phyloP scores from a whole-genome alignment of 352 stramenopile species.

The Globisporangium parvum region DNA sequence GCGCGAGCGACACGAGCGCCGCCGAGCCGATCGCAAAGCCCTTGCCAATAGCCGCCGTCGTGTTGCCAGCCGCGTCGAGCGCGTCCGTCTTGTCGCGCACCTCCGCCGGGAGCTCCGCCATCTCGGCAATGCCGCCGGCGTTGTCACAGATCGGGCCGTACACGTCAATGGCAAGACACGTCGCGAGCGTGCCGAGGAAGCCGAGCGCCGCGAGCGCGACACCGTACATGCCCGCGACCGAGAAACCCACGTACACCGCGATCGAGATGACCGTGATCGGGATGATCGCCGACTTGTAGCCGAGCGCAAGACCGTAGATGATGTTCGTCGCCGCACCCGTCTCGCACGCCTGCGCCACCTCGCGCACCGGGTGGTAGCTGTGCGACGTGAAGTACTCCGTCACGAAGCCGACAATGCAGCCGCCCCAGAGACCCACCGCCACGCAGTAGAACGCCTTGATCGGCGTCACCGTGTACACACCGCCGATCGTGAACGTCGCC shows the following conservation, averaged over 20 bases:
- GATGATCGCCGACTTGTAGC: conserved; percentile 99
- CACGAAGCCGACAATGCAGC: conserved; percentile 97
- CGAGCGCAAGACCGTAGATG: conserved; percentile 99
- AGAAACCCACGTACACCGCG: conserved; percentile 97
- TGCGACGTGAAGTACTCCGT: conserved; percentile 99
- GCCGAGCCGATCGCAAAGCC: conserved; percentile 99
- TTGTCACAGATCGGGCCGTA: conserved; percentile 99
- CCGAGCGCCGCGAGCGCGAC: conserved; percentile 95
- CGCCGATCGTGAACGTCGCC: conserved; percentile 82
- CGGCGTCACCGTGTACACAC: conserved; percentile 67
- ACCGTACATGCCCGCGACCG: conserved; percentile 97
- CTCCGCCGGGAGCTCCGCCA: conserved; percentile 95
- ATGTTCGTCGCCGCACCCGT: conserved; percentile 99
- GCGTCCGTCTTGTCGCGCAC: conserved; percentile 99
- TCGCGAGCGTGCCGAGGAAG: conserved; percentile 98
- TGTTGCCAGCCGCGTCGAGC: conserved; percentile 99
- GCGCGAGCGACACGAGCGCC: conserved; percentile 96
- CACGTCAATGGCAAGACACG: conserved; percentile 98
- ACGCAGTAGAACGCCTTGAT: conserved; percentile 92
- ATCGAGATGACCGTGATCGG: conserved; percentile 97
- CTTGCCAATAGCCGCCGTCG: conserved; percentile 99
- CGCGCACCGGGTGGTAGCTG: conserved; percentile 93
- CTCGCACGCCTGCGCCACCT: conserved; percentile 96
- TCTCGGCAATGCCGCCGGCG: conserved; percentile 98
- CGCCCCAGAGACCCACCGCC: conserved; percentile 93